phyloP scores from a whole-genome alignment of 1,284 basidiomycete species.

The Sanghuangporus baumii region DNA sequence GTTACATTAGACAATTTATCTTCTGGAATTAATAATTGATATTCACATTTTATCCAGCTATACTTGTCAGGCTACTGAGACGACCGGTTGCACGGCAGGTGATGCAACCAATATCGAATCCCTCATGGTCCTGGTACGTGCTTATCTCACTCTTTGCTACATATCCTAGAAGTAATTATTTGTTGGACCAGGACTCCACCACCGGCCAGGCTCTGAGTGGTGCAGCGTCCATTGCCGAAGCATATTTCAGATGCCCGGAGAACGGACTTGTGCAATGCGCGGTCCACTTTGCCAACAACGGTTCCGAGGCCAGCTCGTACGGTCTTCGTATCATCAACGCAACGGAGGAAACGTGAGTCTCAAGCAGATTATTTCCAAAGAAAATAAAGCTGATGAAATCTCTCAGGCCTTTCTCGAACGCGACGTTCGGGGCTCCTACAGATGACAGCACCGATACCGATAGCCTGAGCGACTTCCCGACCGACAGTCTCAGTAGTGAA shows the following conservation, averaged over 20 bases:
- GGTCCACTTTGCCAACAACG: not conserved
- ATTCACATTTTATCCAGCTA: not conserved
- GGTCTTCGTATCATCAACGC: not conserved
- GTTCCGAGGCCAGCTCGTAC: not conserved
- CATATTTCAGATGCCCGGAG: constrained; percentile 3
- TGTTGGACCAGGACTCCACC: not conserved
- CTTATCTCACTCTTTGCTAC: not conserved
- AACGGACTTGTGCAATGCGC: constrained; percentile 4
- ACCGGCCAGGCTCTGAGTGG: not conserved
- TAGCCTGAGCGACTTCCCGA: not conserved
- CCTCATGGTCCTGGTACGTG: not conserved
- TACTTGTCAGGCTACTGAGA: constrained; percentile 4
- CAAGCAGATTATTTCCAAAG: not conserved
- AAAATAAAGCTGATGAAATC: not conserved
- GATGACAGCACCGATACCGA: not conserved
- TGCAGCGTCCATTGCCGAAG: not conserved
- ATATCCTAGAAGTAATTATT: not conserved
- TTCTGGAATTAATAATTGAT: not conserved
- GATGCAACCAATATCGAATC: not conserved
- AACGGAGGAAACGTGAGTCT: not conserved
- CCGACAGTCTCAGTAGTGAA: not conserved
- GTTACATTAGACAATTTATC: not conserved
- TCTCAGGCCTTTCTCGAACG: not conserved
- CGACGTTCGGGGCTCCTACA: not conserved
- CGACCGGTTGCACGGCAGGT: not conserved